Base-by-base conservation (phyloP, 1,284 basidiomycete species). In the Ceratobasidium sp. region DNA sequence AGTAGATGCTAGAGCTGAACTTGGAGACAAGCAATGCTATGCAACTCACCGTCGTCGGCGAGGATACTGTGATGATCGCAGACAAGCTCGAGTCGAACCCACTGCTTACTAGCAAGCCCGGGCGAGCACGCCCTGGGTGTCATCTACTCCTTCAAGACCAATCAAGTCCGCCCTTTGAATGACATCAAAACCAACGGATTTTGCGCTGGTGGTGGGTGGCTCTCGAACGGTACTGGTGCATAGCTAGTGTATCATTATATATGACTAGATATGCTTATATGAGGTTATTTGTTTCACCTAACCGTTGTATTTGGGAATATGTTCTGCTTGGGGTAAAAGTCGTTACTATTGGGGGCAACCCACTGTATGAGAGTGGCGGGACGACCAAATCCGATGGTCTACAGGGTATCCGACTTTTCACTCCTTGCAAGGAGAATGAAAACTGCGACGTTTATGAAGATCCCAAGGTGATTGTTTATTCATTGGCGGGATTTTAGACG, bases 21-120 rank as follows among this genome's bases (percentile, higher is more conserved):
- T 28, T 58, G 55, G 13, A 9, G 13, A 18, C 9, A 7, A 58
- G 55, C 13, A 86, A 90, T 76, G 94, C 94, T 2, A 95, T 95
- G 94, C 94, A 96, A 83, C 83, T 95, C 70, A 87, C 88, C 3
- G 86, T 96, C 79, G 88, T 95, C 79, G 94, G 93, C 2, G 83
- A 89, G n/a, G 89, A 88, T 18, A 91, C 93, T 81, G 93, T 90
- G 20, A 84, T 95, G 77, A 88, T 95, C 79, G 83, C 95, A 49
- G 94, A 95, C 88, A 96, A 95, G 85, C 93, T 95, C 20, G 94
- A 95, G 83, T 92, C 94, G 83, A 95, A 96, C 82, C 92, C 93
- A 13, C 86, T 95, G 61, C 92, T 93, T 82, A n/a, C 13, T n/a
- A n/a, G 9, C 55, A 58, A n/a, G n/a, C n/a, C n/a, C 9, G 18